Evolutionary conservation across 2,329 filamentous ascomycete genomes (phyloP).

Genomic region (Colletotrichum tabaci): DNA sequence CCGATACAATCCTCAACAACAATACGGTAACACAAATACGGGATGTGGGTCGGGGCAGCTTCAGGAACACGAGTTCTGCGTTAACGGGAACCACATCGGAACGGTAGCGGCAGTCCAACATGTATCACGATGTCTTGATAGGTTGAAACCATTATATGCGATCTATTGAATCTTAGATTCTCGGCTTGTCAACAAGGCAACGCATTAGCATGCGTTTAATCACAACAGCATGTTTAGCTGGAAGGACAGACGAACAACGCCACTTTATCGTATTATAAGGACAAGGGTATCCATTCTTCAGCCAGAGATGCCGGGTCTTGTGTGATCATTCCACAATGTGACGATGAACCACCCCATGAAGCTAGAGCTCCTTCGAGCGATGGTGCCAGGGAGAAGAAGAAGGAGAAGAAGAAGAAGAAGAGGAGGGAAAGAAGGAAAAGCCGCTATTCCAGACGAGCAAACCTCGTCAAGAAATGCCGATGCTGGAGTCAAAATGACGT

Average conservation of each 20-base stretch:
- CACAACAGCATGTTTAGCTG: not conserved
- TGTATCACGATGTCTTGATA: not conserved
- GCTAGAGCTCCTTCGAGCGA: not conserved
- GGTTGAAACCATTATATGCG: not conserved
- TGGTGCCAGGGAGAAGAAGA: constrained; percentile 14
- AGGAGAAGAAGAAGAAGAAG: too few species aligned
- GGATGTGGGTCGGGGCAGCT: not conserved
- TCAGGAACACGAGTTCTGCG: not conserved
- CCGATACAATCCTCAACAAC: not conserved
- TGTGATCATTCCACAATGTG: not conserved
- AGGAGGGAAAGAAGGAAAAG: constrained; percentile 12
- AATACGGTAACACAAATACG: not conserved
- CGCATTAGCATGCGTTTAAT: too few species aligned
- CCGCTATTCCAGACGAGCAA: constrained; percentile 39
- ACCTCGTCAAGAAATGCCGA: constrained; percentile 36
- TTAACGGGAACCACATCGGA: not conserved
- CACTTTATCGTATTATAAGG: not conserved
- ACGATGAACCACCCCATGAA: not conserved
- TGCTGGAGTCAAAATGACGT: constrained; percentile 39
- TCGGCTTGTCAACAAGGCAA: not conserved
- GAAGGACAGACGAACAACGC: not conserved
- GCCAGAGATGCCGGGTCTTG: too few species aligned
- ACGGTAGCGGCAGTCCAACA: not conserved
- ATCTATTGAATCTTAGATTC: not conserved
- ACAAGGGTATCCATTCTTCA: not conserved